Conservation (phyloP, 179 eudicot species). For the Amaranthus tricolor region DNA sequence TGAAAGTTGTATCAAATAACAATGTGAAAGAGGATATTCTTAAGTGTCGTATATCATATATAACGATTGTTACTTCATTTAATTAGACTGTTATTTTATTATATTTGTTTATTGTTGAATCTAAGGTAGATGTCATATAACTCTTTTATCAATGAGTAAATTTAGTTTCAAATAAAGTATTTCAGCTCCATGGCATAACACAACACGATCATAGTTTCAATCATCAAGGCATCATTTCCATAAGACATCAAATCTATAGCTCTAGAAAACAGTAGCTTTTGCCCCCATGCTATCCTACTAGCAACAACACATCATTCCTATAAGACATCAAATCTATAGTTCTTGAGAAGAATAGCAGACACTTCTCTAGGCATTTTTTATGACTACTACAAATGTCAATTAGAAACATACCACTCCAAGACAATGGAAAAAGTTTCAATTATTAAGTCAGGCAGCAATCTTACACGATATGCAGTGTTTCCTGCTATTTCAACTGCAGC, state of each 20-base stretch:
- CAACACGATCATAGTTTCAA: background rate
- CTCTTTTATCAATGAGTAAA: too few relatives aligned
- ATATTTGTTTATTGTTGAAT: too few relatives aligned
- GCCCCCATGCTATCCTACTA: background rate
- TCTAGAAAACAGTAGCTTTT: background rate
- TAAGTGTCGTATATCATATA: too few relatives aligned
- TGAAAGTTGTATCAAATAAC: too few relatives aligned
- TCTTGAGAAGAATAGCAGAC: background rate
- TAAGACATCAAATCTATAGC: too few relatives aligned
- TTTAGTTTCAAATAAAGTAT: background rate
- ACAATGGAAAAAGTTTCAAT: background rate
- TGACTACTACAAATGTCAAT: background rate
- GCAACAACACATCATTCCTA: background rate
- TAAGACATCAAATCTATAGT: background rate
- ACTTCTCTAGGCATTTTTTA: background rate
- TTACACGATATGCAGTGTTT: conserved; percentile 72
- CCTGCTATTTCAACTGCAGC: conserved; percentile 81
- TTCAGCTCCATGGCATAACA: background rate
- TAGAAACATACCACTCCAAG: background rate
- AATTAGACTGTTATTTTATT: too few relatives aligned
- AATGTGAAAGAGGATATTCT: too few relatives aligned
- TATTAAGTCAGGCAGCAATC: conserved; percentile 22
- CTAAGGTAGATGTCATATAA: too few relatives aligned
- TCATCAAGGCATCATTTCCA: too few relatives aligned
- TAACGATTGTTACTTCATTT: too few relatives aligned